Percentiles rank a stretch among this genome's conserved stretches.
Conservation (phyloP, 2,329 filamentous ascomycete genomes). For the Zymoseptoria tritici region DNA sequence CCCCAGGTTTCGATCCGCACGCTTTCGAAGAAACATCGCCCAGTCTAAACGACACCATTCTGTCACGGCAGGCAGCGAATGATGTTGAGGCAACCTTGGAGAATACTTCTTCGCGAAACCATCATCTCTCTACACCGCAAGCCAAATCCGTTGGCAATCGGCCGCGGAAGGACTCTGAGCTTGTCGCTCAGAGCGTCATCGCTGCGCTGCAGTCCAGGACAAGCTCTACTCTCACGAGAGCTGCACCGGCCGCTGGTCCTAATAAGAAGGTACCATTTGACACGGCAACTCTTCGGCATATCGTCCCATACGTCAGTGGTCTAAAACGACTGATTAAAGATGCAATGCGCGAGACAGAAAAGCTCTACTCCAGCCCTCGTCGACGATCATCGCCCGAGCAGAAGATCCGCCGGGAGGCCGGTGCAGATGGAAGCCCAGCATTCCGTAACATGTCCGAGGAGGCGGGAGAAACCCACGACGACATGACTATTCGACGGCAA, state of each 20-base stretch:
- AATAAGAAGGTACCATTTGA: slow-evolving; percentile 57
- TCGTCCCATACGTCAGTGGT: slow-evolving; percentile 48
- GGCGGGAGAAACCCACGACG: slow-evolving; percentile 9
- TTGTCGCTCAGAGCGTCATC: slow-evolving; percentile 55
- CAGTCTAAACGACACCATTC: slow-evolving; percentile 1
- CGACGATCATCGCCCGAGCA: slow-evolving; percentile 10
- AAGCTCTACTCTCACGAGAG: slow-evolving; percentile 20
- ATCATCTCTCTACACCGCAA: slow-evolving; percentile 18
- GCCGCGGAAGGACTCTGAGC: slow-evolving; percentile 49
- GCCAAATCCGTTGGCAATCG: slow-evolving; percentile 30
- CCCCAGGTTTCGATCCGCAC: slow-evolving; percentile 51
- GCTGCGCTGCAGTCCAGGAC: slow-evolving; percentile 46
- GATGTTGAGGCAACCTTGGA: background rate
- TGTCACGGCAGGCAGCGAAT: background rate
- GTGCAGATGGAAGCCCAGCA: slow-evolving; percentile 27
- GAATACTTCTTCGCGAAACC: slow-evolving; percentile 6
- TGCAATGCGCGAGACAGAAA: slow-evolving; percentile 41
- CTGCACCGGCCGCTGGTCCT: slow-evolving; percentile 17
- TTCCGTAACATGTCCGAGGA: slow-evolving; percentile 30
- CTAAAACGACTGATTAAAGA: slow-evolving; percentile 44
- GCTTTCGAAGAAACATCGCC: slow-evolving; percentile 45
- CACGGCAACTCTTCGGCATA: slow-evolving; percentile 55
- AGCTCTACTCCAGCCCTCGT: slow-evolving; percentile 40
- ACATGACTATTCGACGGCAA: slow-evolving; percentile 14
- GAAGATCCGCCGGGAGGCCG: background rate